phyloP scores from a whole-genome alignment of 176 grass and related monocot species.

The Ensete glaucum region DNA sequence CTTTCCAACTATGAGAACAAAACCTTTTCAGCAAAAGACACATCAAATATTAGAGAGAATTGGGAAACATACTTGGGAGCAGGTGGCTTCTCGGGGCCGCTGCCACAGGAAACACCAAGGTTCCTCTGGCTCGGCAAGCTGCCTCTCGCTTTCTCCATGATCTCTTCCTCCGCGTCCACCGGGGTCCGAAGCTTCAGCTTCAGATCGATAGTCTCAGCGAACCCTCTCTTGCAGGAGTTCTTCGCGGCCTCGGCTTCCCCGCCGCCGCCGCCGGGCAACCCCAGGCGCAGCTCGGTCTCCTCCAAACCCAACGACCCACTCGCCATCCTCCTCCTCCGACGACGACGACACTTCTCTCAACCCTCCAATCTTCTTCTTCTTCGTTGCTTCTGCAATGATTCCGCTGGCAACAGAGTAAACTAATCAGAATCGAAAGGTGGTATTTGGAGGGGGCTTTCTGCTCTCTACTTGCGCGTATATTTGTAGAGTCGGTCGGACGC shows the following conservation, averaged over 20 bases:
- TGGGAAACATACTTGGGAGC: constrained; percentile 29
- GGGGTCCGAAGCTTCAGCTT: constrained; percentile 17
- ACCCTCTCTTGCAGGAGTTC: constrained; percentile 16
- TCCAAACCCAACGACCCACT: constrained; percentile 8
- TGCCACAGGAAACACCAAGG: background rate
- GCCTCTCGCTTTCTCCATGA: background rate
- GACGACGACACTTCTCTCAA: too few relatives aligned
- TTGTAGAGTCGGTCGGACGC: background rate
- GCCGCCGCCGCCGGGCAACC: constrained; percentile 18
- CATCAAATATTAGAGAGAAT: background rate
- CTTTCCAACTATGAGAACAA: too few relatives aligned
- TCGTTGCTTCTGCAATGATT: too few relatives aligned
- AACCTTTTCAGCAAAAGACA: too few relatives aligned
- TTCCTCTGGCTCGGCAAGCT: constrained; percentile 5
- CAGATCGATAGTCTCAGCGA: constrained; percentile 14
- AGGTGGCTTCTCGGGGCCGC: constrained; percentile 23
- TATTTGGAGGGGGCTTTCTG: too few relatives aligned
- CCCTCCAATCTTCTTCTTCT: too few relatives aligned
- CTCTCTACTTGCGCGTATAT: background rate
- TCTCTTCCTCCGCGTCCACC: background rate
- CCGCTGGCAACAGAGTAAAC: too few relatives aligned
- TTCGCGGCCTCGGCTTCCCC: background rate
- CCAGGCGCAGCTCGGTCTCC: constrained; percentile 23
- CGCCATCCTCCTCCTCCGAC: constrained; percentile 7
- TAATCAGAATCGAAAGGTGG: too few relatives aligned